These are phyloP conservation scores for Daldinia bambusicola DNA, from an alignment of 495 filamentous ascomycete genomes.

Conservation along the genomic window DNA sequence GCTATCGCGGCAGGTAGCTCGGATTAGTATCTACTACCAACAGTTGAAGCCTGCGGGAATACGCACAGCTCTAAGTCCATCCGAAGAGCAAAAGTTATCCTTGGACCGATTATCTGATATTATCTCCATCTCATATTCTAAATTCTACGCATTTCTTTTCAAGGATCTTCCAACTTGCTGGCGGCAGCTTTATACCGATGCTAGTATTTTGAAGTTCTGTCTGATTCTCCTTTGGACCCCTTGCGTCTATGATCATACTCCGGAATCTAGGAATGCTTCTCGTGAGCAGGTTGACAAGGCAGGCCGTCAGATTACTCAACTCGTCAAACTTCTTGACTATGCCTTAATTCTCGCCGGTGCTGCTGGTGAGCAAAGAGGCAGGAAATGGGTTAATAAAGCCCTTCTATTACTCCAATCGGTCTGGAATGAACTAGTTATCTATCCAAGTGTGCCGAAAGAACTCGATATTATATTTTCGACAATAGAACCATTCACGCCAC, in stretches of 20 bases:
- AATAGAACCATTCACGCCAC: constrained; percentile 55
- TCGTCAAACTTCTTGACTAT: constrained; percentile 77
- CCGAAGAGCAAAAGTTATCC: constrained; percentile 24
- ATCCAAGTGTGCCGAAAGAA: constrained; percentile 17
- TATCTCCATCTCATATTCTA: constrained; percentile 57
- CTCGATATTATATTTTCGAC: constrained; percentile 51
- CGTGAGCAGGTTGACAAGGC: constrained; percentile 20
- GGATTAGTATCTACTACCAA: constrained; percentile 38
- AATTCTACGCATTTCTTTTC: constrained; percentile 80
- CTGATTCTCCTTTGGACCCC: constrained; percentile 57
- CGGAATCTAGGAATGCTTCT: constrained; percentile 29
- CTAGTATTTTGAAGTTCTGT: constrained; percentile 70
- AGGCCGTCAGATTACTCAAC: constrained; percentile 54
- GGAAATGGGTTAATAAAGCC: constrained; percentile 66
- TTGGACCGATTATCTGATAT: constrained; percentile 57
- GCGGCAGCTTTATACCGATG: constrained; percentile 82
- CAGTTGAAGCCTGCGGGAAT: not conserved
- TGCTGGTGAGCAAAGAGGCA: constrained; percentile 61
- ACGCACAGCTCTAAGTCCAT: not conserved
- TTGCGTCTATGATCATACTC: constrained; percentile 24
- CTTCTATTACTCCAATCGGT: constrained; percentile 58
- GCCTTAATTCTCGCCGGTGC: constrained; percentile 85
- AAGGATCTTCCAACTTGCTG: constrained; percentile 78
- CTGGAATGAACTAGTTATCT: constrained; percentile 22
- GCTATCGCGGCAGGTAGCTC: constrained; percentile 51